These are phyloP conservation scores for Pseudogymnoascus sp. DNA, from an alignment of 2,329 filamentous ascomycete species.

Conservation along the genomic window DNA sequence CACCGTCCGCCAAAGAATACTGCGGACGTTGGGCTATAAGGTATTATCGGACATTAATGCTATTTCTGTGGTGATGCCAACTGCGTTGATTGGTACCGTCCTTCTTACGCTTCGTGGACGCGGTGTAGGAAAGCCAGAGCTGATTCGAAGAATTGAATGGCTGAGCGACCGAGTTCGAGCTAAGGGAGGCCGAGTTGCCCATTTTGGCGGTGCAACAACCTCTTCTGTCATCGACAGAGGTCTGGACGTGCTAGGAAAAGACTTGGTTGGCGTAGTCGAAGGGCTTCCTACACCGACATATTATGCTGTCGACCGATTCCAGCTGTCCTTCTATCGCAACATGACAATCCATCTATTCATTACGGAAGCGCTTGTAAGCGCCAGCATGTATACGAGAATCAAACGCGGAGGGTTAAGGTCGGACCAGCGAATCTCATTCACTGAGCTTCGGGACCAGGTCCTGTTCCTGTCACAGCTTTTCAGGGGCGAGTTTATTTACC, in stretches of 20 bases:
- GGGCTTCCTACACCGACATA: constrained; percentile 86
- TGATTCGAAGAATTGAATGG: constrained; percentile 86
- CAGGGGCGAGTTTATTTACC: constrained; percentile 94
- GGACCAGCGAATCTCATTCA: constrained; percentile 70
- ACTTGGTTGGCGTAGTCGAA: constrained; percentile 73
- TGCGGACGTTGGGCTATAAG: constrained; percentile 84
- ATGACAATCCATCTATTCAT: constrained; percentile 99
- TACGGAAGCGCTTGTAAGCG: constrained; percentile 82
- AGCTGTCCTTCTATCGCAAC: constrained; percentile 96
- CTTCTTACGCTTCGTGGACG: constrained; percentile 84
- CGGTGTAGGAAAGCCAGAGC: constrained; percentile 79
- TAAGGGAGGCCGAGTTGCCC: constrained; percentile 86
- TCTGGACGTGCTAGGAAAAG: constrained; percentile 82
- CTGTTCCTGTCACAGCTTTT: constrained; percentile 89
- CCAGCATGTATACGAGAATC: constrained; percentile 81
- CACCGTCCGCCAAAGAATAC: constrained; percentile 50
- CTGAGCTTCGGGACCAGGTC: constrained; percentile 69
- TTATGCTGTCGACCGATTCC: constrained; percentile 91
- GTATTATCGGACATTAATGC: constrained; percentile 91
- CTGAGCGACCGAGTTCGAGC: constrained; percentile 71
- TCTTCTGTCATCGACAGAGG: constrained; percentile 80
- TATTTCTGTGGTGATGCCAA: constrained; percentile 97
- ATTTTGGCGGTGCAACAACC: constrained; percentile 77
- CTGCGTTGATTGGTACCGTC: constrained; percentile 88
- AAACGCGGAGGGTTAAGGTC: constrained; percentile 83